phyloP scores from a whole-genome alignment of 805 yeast genomes.

The Pichia manshurica region DNA sequence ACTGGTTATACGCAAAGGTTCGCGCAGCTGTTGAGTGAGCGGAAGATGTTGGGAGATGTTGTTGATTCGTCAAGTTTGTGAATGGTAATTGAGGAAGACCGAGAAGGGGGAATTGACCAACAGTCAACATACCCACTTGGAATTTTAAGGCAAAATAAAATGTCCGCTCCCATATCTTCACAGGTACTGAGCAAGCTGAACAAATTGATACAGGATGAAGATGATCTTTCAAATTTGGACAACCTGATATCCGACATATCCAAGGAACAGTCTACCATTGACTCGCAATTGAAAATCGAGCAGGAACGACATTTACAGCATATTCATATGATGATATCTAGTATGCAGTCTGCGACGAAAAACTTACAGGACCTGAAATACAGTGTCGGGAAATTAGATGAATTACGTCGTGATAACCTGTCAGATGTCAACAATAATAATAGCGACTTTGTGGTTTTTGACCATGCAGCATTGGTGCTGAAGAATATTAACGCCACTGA shows the following conservation, averaged over 20 bases:
- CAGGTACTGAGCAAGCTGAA: conserved; percentile 18
- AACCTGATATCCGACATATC: conserved; percentile 48
- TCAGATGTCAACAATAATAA: conserved; percentile 48
- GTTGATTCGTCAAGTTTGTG: no score
- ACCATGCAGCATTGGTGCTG: conserved; percentile 59
- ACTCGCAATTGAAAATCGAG: conserved; percentile 65
- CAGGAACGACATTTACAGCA: conserved; percentile 42
- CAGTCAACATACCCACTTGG: no score
- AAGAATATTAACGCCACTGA: conserved; percentile 69
- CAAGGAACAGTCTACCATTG: conserved; percentile 71
- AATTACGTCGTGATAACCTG: conserved; percentile 37
- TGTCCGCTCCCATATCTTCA: background rate
- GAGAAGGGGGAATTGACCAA: no score
- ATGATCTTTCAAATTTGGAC: conserved; percentile 50
- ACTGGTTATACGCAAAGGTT: no score
- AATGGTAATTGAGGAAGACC: no score
- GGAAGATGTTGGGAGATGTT: no score
- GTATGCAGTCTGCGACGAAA: conserved; percentile 29
- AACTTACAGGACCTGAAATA: conserved; percentile 48
- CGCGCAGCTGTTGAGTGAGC: no score
- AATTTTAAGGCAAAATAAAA: background rate
- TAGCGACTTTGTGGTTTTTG: conserved; percentile 59
- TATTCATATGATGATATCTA: conserved; percentile 20
- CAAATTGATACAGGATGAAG: conserved; percentile 25
- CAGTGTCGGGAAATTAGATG: conserved; percentile 26